Evolutionary conservation across 2,329 filamentous ascomycete genomes (phyloP).

Genomic region (Colletotrichum plurivorum): DNA sequence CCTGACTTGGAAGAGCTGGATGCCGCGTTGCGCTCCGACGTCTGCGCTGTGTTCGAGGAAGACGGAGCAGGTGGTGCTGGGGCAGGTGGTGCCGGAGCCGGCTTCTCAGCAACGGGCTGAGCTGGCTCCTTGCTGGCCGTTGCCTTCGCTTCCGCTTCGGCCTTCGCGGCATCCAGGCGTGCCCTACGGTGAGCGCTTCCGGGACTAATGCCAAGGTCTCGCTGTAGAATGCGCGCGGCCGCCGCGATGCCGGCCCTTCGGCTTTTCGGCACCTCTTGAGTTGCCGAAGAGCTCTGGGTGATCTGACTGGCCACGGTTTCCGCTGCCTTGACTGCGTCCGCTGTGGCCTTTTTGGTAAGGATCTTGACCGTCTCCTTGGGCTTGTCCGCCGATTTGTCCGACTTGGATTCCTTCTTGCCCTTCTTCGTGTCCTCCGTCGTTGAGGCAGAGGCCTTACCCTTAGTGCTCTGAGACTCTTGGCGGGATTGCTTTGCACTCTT

Average conservation of each 20-base stretch:
- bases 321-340: slow-evolving; percentile 63
- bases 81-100: slow-evolving; percentile 40
- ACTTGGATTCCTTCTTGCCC: slow-evolving; percentile 72
- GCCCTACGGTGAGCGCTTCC: slow-evolving; percentile 74
- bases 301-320: slow-evolving; percentile 58
- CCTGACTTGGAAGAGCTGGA: slow-evolving; percentile 40
- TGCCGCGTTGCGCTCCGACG: slow-evolving; percentile 29
- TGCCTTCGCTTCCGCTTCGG: slow-evolving; percentile 62
- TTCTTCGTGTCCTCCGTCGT: slow-evolving; percentile 64
- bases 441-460: slow-evolving; percentile 57
- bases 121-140: slow-evolving; percentile 50
- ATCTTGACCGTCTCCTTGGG: slow-evolving; percentile 75
- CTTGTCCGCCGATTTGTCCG: slow-evolving; percentile 64
- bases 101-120: slow-evolving; percentile 42
- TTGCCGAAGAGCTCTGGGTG: slow-evolving; percentile 50
- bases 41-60: slow-evolving; percentile 20
- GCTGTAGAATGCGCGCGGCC: slow-evolving; percentile 75
- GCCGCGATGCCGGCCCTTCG: slow-evolving; percentile 73
- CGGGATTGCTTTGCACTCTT: slow-evolving; percentile 70
- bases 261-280: slow-evolving; percentile 63
- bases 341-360: slow-evolving; percentile 70
- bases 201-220: slow-evolving; percentile 75
- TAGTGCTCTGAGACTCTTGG: slow-evolving; percentile 66
- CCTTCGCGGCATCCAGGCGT: slow-evolving; percentile 70
- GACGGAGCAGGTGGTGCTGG: slow-evolving; percentile 24